phyloP scores from a whole-genome alignment of 257 asterid genomes.

The Scutellaria barbata region DNA sequence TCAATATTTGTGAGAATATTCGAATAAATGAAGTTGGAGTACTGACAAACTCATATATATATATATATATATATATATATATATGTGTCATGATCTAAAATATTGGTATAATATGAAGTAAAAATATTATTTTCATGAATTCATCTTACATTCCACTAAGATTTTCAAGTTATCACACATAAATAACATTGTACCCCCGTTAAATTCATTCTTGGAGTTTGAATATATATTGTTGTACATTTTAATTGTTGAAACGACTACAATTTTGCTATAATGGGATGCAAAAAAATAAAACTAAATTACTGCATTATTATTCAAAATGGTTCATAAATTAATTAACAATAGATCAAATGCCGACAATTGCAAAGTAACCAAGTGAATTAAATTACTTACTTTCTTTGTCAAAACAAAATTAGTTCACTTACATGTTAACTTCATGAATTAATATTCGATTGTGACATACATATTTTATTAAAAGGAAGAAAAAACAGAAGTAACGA shows the following conservation, averaged over 20 bases:
- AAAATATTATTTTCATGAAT: too few species aligned
- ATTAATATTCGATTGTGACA: slow-evolving; percentile 9
- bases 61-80: too few species aligned
- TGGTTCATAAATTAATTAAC: neutral
- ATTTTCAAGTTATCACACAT: too few species aligned
- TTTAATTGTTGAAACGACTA: neutral
- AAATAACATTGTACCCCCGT: too few species aligned
- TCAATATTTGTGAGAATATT: too few species aligned
- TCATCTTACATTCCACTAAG: too few species aligned
- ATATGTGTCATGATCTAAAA: too few species aligned
- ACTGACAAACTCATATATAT: too few species aligned
- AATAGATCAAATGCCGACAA: neutral
- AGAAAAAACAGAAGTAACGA: slow-evolving; percentile 28
- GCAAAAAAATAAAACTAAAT: neutral
- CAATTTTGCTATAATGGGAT: neutral
- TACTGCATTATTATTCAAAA: neutral
- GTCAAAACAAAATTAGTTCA: slow-evolving; percentile 26
- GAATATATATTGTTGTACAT: neutral
- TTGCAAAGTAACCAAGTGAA: neutral
- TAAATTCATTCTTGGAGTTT: neutral
- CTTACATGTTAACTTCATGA: neutral
- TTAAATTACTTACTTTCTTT: neutral
- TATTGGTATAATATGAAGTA: too few species aligned
- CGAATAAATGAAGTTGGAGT: too few species aligned
- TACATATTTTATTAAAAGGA: neutral